These are phyloP conservation scores for Aureobasidium musti DNA, from an alignment of 2,329 filamentous ascomycete genomes.

Conservation along the genomic window DNA sequence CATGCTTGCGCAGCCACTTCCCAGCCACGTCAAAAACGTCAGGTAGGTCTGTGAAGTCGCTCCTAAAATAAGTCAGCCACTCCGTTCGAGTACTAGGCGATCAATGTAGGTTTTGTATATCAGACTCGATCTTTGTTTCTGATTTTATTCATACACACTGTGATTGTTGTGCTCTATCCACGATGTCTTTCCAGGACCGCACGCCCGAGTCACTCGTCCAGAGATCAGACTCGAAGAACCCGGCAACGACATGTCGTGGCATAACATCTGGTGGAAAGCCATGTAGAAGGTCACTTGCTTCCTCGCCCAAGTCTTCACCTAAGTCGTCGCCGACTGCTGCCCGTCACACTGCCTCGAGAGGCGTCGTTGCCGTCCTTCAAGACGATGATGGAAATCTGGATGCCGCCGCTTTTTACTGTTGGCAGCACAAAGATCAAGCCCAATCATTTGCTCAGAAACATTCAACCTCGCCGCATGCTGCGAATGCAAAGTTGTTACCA, in stretches of 20 bases:
- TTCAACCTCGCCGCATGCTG: slow-evolving; percentile 28
- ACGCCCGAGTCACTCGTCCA: slow-evolving; percentile 80
- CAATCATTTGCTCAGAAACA: slow-evolving; percentile 41
- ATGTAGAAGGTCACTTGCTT: slow-evolving; percentile 71
- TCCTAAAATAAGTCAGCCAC: slow-evolving; percentile 8
- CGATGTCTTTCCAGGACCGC: slow-evolving; percentile 31
- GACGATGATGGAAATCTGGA: slow-evolving; percentile 57
- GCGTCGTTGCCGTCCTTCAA: slow-evolving; percentile 47
- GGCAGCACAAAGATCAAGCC: slow-evolving; percentile 93
- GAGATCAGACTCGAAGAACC: slow-evolving; percentile 82
- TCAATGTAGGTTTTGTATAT: slow-evolving; percentile 20
- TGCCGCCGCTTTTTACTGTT: slow-evolving; percentile 74
- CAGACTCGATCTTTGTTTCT: neutral
- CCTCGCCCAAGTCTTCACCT: slow-evolving; percentile 44
- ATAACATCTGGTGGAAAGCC: slow-evolving; percentile 79
- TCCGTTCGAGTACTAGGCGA: too few species aligned
- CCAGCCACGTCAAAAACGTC: slow-evolving; percentile 23
- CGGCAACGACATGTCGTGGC: slow-evolving; percentile 81
- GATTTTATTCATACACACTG: neutral
- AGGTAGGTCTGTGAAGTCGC: neutral
- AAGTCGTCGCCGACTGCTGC: slow-evolving; percentile 38
- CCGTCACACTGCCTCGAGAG: slow-evolving; percentile 35
- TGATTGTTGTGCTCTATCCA: neutral
- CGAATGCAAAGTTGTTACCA: neutral
- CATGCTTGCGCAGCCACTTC: slow-evolving; percentile 27